Evolutionary conservation across 768 basidiomycete genomes (phyloP).

Genomic region (Hygrophorus pudorinus): DNA sequence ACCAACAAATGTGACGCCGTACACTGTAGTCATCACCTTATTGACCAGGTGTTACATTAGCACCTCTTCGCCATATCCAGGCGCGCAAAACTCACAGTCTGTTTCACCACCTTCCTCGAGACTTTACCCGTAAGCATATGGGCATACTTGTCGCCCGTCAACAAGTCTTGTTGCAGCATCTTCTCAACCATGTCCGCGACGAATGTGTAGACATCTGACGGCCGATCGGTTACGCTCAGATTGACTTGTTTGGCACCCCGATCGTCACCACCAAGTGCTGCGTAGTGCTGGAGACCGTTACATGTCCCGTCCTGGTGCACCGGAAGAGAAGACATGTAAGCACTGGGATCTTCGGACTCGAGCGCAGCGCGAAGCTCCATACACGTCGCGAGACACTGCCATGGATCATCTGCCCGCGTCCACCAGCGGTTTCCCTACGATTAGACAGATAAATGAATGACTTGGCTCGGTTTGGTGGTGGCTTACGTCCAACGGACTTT

Average conservation of each 20-base stretch:
- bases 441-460: conserved; percentile 4
- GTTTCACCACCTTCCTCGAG: conserved; percentile 92
- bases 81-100: conserved; percentile 57
- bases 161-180: conserved; percentile 46
- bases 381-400: conserved; percentile 94
- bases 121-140: conserved; percentile 64
- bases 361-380: conserved; percentile 80
- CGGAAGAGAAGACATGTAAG: conserved; percentile 62
- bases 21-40: conserved; percentile 97
- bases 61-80: not conserved
- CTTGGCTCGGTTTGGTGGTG: not conserved
- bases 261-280: conserved; percentile 89
- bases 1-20: conserved; percentile 93
- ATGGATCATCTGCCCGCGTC: conserved; percentile 87
- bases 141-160: conserved; percentile 44
- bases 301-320: conserved; percentile 98
- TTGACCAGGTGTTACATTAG: not conserved
- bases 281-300: conserved; percentile 97
- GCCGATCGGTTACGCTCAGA: conserved; percentile 69
- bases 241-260: conserved; percentile 91
- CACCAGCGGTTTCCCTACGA: conserved; percentile 75
- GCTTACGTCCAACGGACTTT: conserved; percentile 64
- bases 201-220: conserved; percentile 91
- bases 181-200: conserved; percentile 82
- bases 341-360: conserved; percentile 55